phyloP scores from a whole-genome alignment of 306 rosid species.

The Fagus crenata region DNA sequence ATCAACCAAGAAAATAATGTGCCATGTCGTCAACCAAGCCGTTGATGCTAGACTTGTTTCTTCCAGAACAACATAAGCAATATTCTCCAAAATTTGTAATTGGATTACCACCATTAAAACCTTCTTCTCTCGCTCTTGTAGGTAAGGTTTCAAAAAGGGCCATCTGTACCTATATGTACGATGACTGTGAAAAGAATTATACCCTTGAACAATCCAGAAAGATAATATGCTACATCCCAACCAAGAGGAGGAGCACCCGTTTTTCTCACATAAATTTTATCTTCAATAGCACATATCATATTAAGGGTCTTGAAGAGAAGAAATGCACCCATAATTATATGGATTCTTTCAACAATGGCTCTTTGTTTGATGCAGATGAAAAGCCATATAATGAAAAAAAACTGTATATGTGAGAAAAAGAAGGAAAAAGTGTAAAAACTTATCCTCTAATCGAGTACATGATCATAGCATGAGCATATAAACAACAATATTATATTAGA shows the following conservation, averaged over 20 bases:
- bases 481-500: too few species aligned
- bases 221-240: constrained; percentile 21
- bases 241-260: constrained; percentile 22
- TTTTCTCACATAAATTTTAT: constrained; percentile 2
- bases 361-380: neutral
- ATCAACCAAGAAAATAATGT: constrained; percentile 6
- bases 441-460: too few species aligned
- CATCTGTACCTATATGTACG: constrained; percentile 15
- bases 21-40: constrained; percentile 18
- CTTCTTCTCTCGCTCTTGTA: constrained; percentile 24
- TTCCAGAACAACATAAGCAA: constrained; percentile 6
- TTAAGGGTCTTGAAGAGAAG: constrained; percentile 13
- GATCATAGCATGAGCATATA: too few species aligned
- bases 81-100: constrained; percentile 21
- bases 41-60: constrained; percentile 3
- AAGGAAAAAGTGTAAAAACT: constrained; percentile 5
- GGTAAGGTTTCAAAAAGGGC: constrained; percentile 20
- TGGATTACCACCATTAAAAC: constrained; percentile 20
- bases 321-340: constrained; percentile 13
- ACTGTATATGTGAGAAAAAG: neutral
- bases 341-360: neutral
- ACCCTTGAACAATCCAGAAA: constrained; percentile 9
- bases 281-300: constrained; percentile 18
- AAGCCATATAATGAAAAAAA: neutral
- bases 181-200: constrained; percentile 27